phyloP scores from a whole-genome alignment of 208 protist genomes.

The Tritrichomonas foetus region DNA sequence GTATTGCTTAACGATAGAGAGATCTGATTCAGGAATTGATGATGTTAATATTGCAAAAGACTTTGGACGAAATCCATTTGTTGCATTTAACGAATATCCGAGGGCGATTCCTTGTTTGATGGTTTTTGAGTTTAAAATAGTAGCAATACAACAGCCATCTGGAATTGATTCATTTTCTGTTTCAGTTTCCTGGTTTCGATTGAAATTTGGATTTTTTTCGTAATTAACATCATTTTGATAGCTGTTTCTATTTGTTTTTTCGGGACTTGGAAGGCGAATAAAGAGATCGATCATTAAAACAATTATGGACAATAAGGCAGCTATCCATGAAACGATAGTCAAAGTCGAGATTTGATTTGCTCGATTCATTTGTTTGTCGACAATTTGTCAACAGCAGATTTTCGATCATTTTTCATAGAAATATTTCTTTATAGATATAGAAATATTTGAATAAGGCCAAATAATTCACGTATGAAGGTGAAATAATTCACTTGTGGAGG shows the following conservation, averaged over 20 bases:
- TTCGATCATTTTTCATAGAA: too few species aligned
- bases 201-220: neutral
- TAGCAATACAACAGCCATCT: neutral
- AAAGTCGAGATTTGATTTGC: neutral
- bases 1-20: neutral
- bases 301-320: neutral
- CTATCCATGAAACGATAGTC: neutral
- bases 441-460: too few species aligned
- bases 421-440: too few species aligned
- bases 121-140: neutral
- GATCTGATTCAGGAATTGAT: neutral
- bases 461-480: too few species aligned
- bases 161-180: neutral
- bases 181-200: too few species aligned
- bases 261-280: neutral
- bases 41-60: neutral
- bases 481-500: too few species aligned
- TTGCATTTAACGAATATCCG: neutral
- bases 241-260: too few species aligned
- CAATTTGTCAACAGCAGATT: too few species aligned
- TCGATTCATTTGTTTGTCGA: too few species aligned
- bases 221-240: neutral
- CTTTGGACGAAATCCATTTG: neutral
- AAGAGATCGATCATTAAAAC: neutral
- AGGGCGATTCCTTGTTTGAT: neutral